Conservation (phyloP, 345 rosid species). For the Orychophragmus violaceus region DNA sequence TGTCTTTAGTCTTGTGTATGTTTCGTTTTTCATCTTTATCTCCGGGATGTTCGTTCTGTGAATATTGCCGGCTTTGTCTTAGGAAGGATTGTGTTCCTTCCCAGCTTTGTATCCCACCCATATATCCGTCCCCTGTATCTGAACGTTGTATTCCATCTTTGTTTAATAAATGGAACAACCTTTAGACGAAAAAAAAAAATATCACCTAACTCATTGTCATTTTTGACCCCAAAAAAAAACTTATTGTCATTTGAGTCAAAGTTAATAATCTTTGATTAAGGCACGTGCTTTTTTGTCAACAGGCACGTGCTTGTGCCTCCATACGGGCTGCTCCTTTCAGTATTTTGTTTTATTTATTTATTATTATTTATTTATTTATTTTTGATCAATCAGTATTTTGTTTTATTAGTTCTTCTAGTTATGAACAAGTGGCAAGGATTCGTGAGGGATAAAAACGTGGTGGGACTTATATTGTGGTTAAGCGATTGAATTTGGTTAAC, state of each 20-base stretch:
- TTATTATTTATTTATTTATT: background rate
- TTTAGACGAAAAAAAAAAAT: too few species aligned
- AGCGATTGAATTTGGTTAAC: background rate
- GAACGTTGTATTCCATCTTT: too few species aligned
- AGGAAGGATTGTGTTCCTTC: too few species aligned
- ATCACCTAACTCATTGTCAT: background rate
- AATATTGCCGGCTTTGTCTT: too few species aligned
- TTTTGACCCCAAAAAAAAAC: too few species aligned
- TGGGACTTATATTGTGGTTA: background rate
- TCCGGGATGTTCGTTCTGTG: too few species aligned
- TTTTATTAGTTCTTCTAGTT: background rate
- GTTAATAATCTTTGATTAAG: background rate
- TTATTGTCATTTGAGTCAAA: background rate
- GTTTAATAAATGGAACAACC: too few species aligned
- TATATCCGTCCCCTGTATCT: too few species aligned
- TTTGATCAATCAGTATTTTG: too few species aligned
- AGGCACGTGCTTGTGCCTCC: conserved; percentile 2
- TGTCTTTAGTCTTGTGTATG: too few species aligned
- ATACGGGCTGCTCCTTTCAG: background rate
- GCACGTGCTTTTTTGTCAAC: conserved; percentile 16
- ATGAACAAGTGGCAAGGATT: background rate
- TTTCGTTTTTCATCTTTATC: too few species aligned
- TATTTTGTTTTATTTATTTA: background rate
- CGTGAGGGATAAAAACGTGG: background rate
- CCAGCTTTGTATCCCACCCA: too few species aligned